Evolutionary conservation across 2,329 filamentous ascomycete species (phyloP), one percentile per base, ranked within the genome.

Genomic region (Scedosporium boydii): DNA sequence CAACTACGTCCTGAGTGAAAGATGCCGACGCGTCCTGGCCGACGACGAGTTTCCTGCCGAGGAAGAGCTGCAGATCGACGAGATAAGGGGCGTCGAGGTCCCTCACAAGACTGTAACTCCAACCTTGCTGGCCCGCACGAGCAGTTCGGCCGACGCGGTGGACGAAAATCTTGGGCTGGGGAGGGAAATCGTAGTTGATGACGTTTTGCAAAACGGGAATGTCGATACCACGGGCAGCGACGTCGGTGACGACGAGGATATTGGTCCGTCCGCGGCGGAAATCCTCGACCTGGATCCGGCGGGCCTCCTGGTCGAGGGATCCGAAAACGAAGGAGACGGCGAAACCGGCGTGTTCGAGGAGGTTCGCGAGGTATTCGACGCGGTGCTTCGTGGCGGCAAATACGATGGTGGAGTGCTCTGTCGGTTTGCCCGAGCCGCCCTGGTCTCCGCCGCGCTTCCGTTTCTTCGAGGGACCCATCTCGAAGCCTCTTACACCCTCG

Each of bases 111-210:
- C 91, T 97, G 76, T 96, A 99, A 76, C 89, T 90, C 95, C 95
- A 98, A 65, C 95, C 95, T 67, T 88, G 86, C 69, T 91, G 88
- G 14, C 93, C 95, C 55, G 96, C 96, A 83, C 95, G 87, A 48
- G 95, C 96, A 27, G 96, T 99, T 76, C 95, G 88, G 69, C 95
- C 95, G 57, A 99, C 95, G 72, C 95, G 88, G 75, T 99, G 95
- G 29, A 99, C 89, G 69, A 96, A 99, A 51, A 99, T 87, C 76
- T 99, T 99, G 21, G 95, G 91, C 70, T 98, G 95, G 1, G 93
- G 90, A 3, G 95, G 93, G 67, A 99, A 99, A 71, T 98, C 93
- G 75, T 96, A 99, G 79, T 99, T 98, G 79, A 99, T 93, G 64
- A 99, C 95, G 72, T 99, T 98, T 63, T 91, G 93, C 42, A 99